phyloP scores from a whole-genome alignment of 2,329 filamentous ascomycete genomes.

The Exophiala sp. region DNA sequence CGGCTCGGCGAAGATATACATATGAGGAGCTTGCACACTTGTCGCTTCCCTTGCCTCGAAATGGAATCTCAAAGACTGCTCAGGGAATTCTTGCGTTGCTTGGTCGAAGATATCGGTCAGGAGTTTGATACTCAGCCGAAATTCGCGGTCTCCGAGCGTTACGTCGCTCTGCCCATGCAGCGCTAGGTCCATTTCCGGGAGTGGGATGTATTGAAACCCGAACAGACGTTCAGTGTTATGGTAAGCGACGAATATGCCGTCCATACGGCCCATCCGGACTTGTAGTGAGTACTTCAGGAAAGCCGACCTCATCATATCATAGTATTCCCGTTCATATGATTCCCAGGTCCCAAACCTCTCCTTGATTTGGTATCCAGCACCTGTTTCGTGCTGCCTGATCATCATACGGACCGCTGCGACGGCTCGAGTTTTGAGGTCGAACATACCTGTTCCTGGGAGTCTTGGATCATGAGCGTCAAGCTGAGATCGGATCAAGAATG shows the following conservation, averaged over 20 bases:
- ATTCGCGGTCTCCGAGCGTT: constrained; percentile 74
- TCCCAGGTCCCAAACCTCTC: constrained; percentile 72
- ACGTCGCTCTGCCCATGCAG: constrained; percentile 73
- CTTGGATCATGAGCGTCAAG: constrained; percentile 84
- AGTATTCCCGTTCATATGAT: constrained; percentile 93
- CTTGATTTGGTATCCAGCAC: constrained; percentile 83
- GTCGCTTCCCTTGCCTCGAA: constrained; percentile 68
- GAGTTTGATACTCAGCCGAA: constrained; percentile 73
- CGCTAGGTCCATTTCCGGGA: constrained; percentile 83
- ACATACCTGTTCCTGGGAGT: constrained; percentile 86
- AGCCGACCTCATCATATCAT: constrained; percentile 90
- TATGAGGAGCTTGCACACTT: constrained; percentile 52
- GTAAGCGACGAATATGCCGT: constrained; percentile 94
- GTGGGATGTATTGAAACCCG: constrained; percentile 89
- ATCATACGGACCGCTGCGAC: constrained; percentile 93
- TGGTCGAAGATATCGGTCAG: constrained; percentile 76
- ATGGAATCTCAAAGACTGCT: constrained; percentile 70
- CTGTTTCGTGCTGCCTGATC: constrained; percentile 64
- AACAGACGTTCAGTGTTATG: constrained; percentile 96
- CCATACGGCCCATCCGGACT: constrained; percentile 96
- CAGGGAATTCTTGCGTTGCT: constrained; percentile 71
- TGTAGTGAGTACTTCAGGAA: constrained; percentile 97
- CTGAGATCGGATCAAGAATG: constrained; percentile 93
- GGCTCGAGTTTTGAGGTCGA: constrained; percentile 92
- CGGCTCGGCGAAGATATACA: constrained; percentile 89